Evolutionary conservation across 176 grass and related monocot species (phyloP).

Genomic region (Lolium rigidum): DNA sequence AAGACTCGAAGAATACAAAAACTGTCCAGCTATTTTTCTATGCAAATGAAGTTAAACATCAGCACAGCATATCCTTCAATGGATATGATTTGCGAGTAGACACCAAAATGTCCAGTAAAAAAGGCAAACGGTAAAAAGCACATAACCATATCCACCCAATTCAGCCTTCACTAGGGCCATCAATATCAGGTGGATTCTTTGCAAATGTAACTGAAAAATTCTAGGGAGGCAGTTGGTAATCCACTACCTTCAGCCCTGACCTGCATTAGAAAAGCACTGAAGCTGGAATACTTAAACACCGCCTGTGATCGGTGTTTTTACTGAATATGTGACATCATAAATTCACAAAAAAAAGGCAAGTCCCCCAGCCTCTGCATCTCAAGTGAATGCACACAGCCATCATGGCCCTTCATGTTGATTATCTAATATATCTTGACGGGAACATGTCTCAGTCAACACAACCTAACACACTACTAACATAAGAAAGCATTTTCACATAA

Average conservation of each 20-base stretch:
- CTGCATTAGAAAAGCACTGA: constrained; percentile 49
- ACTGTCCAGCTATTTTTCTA: not conserved
- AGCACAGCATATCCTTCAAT: constrained; percentile 86
- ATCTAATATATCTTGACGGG: not conserved
- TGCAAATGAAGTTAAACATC: constrained; percentile 7
- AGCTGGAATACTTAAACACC: constrained; percentile 18
- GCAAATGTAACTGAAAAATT: constrained; percentile 78
- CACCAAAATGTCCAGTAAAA: too few species aligned
- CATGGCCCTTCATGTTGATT: not conserved
- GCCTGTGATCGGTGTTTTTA: not conserved
- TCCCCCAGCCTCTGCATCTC: too few species aligned
- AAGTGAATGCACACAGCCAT: not conserved
- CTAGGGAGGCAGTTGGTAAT: constrained; percentile 75
- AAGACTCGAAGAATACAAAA: not conserved
- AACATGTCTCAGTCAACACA: constrained; percentile 9
- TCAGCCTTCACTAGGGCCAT: constrained; percentile 30
- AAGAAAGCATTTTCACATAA: constrained; percentile 8
- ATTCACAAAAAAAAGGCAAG: not conserved
- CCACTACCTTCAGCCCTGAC: constrained; percentile 91
- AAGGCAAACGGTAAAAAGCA: too few species aligned
- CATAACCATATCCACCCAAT: constrained; percentile 70
- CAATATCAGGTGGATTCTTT: constrained; percentile 68
- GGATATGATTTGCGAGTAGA: too few species aligned
- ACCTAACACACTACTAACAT: constrained; percentile 2
- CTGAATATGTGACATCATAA: not conserved